Percentiles rank a stretch among this genome's conserved stretches.
These are phyloP conservation scores for Starmerella tilneyi DNA, from an alignment of 805 yeast species.

Conservation along the genomic window DNA sequence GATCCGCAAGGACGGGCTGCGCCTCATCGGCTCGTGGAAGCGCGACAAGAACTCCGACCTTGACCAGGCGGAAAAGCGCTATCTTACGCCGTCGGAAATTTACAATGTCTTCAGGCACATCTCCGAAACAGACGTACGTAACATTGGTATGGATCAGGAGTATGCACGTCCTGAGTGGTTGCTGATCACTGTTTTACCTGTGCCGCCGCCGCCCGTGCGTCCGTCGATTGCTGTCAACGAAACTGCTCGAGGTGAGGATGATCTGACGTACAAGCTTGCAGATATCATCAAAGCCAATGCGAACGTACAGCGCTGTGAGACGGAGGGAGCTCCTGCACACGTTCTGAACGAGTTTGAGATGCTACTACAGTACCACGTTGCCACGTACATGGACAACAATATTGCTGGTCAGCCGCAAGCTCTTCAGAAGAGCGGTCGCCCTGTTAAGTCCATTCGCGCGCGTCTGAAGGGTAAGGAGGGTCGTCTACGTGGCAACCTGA, in stretches of 20 bases:
- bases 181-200: slow-evolving; percentile 93
- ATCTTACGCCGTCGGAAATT: slow-evolving; percentile 79
- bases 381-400: slow-evolving; percentile 98
- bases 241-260: slow-evolving; percentile 98
- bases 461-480: slow-evolving; percentile 99
- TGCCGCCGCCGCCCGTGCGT: slow-evolving; percentile 99
- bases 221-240: slow-evolving; percentile 97
- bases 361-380: slow-evolving; percentile 91
- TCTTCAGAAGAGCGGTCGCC: slow-evolving; percentile 95
- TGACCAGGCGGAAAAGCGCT: slow-evolving; percentile 84
- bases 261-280: slow-evolving; percentile 91
- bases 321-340: slow-evolving; percentile 98
- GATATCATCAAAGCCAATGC: slow-evolving; percentile 94
- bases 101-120: slow-evolving; percentile 87
- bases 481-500: slow-evolving; percentile 92
- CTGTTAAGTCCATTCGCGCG: slow-evolving; percentile 97
- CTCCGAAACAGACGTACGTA: slow-evolving; percentile 66
- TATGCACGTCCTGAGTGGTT: slow-evolving; percentile 99
- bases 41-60: slow-evolving; percentile 73
- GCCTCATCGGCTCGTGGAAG: slow-evolving; percentile 98
- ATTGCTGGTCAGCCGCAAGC: slow-evolving; percentile 99
- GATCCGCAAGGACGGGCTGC: slow-evolving; percentile 88
- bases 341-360: slow-evolving; percentile 95
- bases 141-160: slow-evolving; percentile 85
- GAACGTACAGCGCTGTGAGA: slow-evolving; percentile 91